These are phyloP conservation scores for Rutidosis leptorrhynchoides DNA, from an alignment of 129 eudicot genomes.

Conservation along the genomic window DNA sequence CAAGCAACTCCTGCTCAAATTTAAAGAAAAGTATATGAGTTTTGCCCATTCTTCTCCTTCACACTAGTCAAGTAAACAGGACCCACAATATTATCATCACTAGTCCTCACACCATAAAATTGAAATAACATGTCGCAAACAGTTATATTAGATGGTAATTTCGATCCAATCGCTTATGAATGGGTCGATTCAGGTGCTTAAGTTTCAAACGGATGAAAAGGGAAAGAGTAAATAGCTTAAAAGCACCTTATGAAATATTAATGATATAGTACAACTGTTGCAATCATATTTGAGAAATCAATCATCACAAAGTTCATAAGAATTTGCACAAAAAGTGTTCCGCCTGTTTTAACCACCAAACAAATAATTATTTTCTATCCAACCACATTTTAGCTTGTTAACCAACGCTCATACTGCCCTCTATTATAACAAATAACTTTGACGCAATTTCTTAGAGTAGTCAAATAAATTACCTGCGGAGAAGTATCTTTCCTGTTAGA, in stretches of 20 bases:
- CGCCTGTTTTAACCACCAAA: no score
- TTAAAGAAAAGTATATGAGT: constrained; percentile 7
- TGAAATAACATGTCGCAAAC: background rate
- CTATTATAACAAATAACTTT: background rate
- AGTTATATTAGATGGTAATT: background rate
- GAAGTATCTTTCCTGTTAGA: constrained; percentile 60
- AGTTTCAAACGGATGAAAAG: no score
- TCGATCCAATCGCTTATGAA: background rate
- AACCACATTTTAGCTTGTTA: background rate
- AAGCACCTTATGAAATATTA: background rate
- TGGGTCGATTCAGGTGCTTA: background rate
- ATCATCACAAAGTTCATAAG: background rate
- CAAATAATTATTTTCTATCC: no score
- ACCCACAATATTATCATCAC: background rate
- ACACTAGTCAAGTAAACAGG: background rate
- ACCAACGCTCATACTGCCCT: background rate
- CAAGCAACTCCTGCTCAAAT: constrained; percentile 70
- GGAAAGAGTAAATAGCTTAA: background rate
- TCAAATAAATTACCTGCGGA: background rate
- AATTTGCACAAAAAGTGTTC: no score
- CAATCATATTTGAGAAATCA: background rate
- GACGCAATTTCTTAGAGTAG: background rate
- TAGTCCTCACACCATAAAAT: background rate
- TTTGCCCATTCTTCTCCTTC: background rate
- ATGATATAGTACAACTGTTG: background rate